Conservation (phyloP, 768 basidiomycete species). For the Boletellus ananiceps region DNA sequence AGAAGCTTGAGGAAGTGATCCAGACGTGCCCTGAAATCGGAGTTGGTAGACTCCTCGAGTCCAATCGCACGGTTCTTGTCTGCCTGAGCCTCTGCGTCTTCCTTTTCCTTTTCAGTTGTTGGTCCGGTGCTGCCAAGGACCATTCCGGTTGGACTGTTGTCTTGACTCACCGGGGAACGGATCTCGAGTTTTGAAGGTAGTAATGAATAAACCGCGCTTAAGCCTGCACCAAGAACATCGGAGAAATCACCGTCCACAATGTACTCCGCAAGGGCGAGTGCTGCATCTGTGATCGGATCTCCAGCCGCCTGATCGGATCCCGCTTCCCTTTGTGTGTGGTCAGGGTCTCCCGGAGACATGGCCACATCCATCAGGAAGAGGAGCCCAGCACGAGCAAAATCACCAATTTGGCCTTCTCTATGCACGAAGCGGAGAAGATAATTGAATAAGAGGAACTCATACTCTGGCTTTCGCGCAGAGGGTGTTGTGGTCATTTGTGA, state of each 20-base stretch:
- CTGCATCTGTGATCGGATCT: slow-evolving; percentile 82
- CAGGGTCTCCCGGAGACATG: slow-evolving; percentile 70
- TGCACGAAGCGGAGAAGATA: slow-evolving; percentile 94
- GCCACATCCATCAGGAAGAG: slow-evolving; percentile 96
- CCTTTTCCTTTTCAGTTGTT: slow-evolving; percentile 54
- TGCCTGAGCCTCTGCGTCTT: slow-evolving; percentile 46
- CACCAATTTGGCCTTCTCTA: slow-evolving; percentile 89
- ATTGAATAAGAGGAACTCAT: slow-evolving; percentile 94
- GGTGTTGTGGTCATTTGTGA: slow-evolving; percentile 58
- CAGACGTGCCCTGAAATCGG: slow-evolving; percentile 73
- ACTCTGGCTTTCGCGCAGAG: slow-evolving; percentile 68
- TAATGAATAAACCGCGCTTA: slow-evolving; percentile 89
- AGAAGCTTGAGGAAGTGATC: slow-evolving; percentile 88
- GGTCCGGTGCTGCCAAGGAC: slow-evolving; percentile 60
- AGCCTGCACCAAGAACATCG: slow-evolving; percentile 91
- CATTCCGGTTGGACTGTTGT: slow-evolving; percentile 52
- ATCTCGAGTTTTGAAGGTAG: slow-evolving; percentile 85
- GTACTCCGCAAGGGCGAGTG: slow-evolving; percentile 85
- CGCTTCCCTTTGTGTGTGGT: slow-evolving; percentile 37
- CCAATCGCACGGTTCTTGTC: slow-evolving; percentile 57
- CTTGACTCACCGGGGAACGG: slow-evolving; percentile 39
- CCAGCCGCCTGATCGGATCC: slow-evolving; percentile 14
- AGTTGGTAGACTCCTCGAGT: slow-evolving; percentile 68
- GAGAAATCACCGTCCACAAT: slow-evolving; percentile 97
- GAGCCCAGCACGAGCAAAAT: slow-evolving; percentile 87